A percentile compares a stretch with the other conserved stretches of the same genome.
phyloP scores from a whole-genome alignment of 2,329 filamentous ascomycete genomes.

The Alternaria sp. region DNA sequence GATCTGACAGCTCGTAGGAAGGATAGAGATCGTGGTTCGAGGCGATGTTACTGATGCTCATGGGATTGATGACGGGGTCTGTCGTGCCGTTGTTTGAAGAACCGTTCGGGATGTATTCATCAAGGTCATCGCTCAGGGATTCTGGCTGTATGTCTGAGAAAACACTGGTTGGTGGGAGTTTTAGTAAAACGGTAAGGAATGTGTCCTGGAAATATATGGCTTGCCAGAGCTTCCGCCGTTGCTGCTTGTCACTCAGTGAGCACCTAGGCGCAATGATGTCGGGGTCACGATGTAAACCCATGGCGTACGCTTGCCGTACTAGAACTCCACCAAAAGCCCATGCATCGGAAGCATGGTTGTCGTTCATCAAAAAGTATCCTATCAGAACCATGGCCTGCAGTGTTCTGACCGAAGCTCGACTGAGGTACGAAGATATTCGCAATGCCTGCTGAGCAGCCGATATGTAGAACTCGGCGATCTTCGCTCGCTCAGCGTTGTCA shows the following conservation, averaged over 20 bases:
- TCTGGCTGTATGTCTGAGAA: conserved; percentile 82
- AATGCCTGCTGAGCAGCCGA: conserved; percentile 80
- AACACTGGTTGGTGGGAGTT: conserved; percentile 77
- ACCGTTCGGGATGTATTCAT: conserved; percentile 69
- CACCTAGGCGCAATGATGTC: conserved; percentile 73
- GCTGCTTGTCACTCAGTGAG: conserved; percentile 75
- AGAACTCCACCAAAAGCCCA: conserved; percentile 83
- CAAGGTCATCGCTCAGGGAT: conserved; percentile 71
- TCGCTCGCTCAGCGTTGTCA: conserved; percentile 68
- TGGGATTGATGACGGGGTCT: conserved; percentile 56
- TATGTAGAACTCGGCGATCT: conserved; percentile 82
- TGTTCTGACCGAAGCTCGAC: conserved; percentile 73
- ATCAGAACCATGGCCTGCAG: conserved; percentile 85
- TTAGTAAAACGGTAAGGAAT: conserved; percentile 78
- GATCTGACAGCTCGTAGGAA: conserved; percentile 47
- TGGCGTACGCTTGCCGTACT: conserved; percentile 79
- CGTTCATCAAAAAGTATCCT: conserved; percentile 83
- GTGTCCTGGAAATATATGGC: conserved; percentile 82
- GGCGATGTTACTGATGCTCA: conserved; percentile 59
- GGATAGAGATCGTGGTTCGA: conserved; percentile 48
- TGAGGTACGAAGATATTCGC: conserved; percentile 77
- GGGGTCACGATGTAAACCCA: conserved; percentile 80
- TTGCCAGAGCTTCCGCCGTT: conserved; percentile 81
- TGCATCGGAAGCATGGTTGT: conserved; percentile 82
- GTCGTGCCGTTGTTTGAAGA: conserved; percentile 50